Conservation (phyloP, 768 basidiomycete species). For the Dioszegia hungarica region DNA sequence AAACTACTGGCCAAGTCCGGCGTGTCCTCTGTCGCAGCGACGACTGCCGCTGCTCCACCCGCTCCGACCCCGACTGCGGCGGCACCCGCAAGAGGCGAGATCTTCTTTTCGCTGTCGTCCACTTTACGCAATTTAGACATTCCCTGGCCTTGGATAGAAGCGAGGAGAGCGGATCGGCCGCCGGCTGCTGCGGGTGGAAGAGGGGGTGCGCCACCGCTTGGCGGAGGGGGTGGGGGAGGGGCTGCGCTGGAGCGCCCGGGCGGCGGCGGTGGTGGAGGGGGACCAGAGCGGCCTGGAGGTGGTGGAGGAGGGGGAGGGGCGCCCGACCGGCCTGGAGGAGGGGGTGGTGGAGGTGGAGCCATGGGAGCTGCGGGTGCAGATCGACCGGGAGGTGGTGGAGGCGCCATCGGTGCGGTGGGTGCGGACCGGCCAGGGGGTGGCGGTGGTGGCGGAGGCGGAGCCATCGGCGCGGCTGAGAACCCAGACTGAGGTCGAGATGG, state of each 20-base stretch:
- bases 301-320: conserved; percentile 36
- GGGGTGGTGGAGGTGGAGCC: conserved; percentile 24
- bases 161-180: conserved; percentile 61
- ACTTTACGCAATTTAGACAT: conserved; percentile 65
- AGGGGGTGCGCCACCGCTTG: conserved; percentile 44
- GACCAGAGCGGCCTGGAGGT: conserved; percentile 17
- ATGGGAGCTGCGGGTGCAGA: conserved; percentile 26
- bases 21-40: conserved; percentile 34
- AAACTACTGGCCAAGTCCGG: conserved; percentile 78
- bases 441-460: conserved; percentile 48
- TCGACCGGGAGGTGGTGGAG: conserved; percentile 45
- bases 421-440: conserved; percentile 33
- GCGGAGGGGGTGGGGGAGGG: conserved; percentile 40
- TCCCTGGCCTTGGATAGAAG: conserved; percentile 76
- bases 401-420: conserved; percentile 52
- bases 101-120: conserved; percentile 36
- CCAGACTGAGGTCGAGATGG: conserved; percentile 32
- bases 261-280: conserved; percentile 40
- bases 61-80: conserved; percentile 26
- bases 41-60: conserved; percentile 28
- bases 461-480: conserved; percentile 37
- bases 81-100: conserved; percentile 34
- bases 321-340: conserved; percentile 36
- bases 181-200: conserved; percentile 4
- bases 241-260: too few relatives aligned